Conservation (phyloP, 176 grass and related monocot genomes). For the Leersia perrieri region DNA sequence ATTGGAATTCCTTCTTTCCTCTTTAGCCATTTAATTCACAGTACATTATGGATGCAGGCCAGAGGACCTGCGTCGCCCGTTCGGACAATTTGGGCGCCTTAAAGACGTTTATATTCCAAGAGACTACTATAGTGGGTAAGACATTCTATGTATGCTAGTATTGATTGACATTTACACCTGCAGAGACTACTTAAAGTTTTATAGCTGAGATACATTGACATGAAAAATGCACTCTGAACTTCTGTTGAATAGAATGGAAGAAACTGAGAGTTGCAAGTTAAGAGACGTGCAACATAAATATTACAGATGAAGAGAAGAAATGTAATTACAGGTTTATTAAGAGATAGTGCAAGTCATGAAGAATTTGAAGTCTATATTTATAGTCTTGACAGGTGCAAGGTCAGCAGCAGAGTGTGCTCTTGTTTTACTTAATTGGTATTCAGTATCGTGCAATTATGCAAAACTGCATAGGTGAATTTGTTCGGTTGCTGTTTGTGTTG, state of each 20-base stretch:
- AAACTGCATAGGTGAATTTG: background rate
- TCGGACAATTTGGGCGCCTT: slow-evolving; percentile 88
- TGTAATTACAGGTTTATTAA: slow-evolving; percentile 63
- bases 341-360: slow-evolving; percentile 73
- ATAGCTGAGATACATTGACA: background rate
- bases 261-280: slow-evolving; percentile 66
- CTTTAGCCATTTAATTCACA: background rate
- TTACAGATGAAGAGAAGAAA: slow-evolving; percentile 83
- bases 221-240: background rate
- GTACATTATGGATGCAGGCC: slow-evolving; percentile 48
- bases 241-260: slow-evolving; percentile 80
- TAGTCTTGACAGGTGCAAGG: slow-evolving; percentile 68
- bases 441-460: background rate
- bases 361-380: slow-evolving; percentile 68
- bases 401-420: slow-evolving; percentile 63
- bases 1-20: background rate
- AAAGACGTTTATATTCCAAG: slow-evolving; percentile 93
- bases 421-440: slow-evolving; percentile 25
- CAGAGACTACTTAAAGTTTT: background rate
- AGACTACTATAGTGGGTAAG: slow-evolving; percentile 95
- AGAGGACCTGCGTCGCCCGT: slow-evolving; percentile 81
- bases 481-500: slow-evolving; percentile 6
- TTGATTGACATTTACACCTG: background rate
- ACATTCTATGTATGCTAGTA: background rate
- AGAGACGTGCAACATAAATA: slow-evolving; percentile 68